phyloP scores from a whole-genome alignment of 129 eudicot genomes.

The Dittrichia graveolens region DNA sequence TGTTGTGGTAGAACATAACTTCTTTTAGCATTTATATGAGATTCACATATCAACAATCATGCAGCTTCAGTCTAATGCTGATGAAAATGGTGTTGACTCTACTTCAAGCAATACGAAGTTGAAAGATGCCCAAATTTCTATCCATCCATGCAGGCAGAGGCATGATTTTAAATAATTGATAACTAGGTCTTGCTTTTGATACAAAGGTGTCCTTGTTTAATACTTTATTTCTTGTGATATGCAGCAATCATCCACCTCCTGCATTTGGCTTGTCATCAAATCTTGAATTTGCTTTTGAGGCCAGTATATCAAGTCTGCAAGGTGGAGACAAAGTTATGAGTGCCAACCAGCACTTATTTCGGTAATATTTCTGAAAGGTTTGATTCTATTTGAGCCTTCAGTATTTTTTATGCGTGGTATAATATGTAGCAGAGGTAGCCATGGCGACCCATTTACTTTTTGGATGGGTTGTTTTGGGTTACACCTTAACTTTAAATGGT shows the following conservation, averaged over 20 bases:
- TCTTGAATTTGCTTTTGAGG: constrained; percentile 58
- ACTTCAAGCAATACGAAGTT: constrained; percentile 43
- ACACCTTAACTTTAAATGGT: neutral
- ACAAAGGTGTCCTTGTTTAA: constrained; percentile 1
- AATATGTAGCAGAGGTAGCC: neutral
- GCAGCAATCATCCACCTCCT: constrained; percentile 66
- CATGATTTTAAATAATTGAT: constrained; percentile 22
- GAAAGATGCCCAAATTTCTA: constrained; percentile 44
- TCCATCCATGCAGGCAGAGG: constrained; percentile 46
- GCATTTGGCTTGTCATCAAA: constrained; percentile 68
- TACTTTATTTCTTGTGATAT: constrained; percentile 24
- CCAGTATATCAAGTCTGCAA: constrained; percentile 42
- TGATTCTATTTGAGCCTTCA: constrained; percentile 55
- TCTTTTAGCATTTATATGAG: neutral
- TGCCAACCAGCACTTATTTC: constrained; percentile 60
- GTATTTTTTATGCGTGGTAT: neutral
- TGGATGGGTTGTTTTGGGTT: neutral
- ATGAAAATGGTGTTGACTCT: constrained; percentile 54
- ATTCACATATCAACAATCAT: constrained; percentile 23
- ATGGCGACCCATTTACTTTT: neutral
- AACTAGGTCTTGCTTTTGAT: constrained; percentile 13
- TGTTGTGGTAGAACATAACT: neutral
- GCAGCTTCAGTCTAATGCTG: constrained; percentile 58
- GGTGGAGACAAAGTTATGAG: constrained; percentile 59
- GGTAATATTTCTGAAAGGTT: constrained; percentile 81